Base-by-base conservation (phyloP, 2,329 filamentous ascomycete genomes). In the Bipolaris gigantea region DNA sequence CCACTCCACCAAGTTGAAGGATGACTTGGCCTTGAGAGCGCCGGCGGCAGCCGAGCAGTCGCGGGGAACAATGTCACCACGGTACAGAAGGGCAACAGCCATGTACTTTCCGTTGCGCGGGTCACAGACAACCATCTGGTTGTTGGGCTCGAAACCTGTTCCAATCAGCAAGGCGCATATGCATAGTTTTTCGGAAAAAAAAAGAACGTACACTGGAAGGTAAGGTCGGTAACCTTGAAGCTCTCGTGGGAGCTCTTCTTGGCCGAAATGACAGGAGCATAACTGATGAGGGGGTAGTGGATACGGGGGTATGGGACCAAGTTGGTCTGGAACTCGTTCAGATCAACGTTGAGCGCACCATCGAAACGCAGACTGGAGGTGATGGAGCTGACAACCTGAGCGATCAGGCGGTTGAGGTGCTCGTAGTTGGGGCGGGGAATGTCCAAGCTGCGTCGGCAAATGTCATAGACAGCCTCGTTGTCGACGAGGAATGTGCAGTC, bases 181-280 rank as follows among this genome's bases (percentile, higher is more conserved):
- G 9, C 10, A 40, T 5, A 9, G 32, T 16, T 30, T 4, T 43
- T 15, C 6, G 9, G 15, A 9, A 2, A 36, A 13, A 27, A 11
- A 2, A 18, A 11, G 16, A 5, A 68, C 68, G 54, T 65, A 89
- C 86, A 89, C 75, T 89, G 86, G 78, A 88, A 85, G 71, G 86
- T 89, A 60, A 89, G 77, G 63, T 94, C 90, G 59, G 85, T 83
- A 50, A 92, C 87, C 81, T 90, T 91, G 85, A 92, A 92, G 80
- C 88, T 90, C 81, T 94, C 90, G 72, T 94, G 90, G 43, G 86
- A 84, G 76, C 88, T 90, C 83, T 89, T 90, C 79, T 83, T 81
- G 55, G 85, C 85, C 19, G 86, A 89, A 61, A 89, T 81, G 64
- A 89, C 86, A 30, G 86, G 86, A 10, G 87, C 85, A 71, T 89